Conservation (phyloP, 1,284 basidiomycete species). For the Testicularia cyperi region DNA sequence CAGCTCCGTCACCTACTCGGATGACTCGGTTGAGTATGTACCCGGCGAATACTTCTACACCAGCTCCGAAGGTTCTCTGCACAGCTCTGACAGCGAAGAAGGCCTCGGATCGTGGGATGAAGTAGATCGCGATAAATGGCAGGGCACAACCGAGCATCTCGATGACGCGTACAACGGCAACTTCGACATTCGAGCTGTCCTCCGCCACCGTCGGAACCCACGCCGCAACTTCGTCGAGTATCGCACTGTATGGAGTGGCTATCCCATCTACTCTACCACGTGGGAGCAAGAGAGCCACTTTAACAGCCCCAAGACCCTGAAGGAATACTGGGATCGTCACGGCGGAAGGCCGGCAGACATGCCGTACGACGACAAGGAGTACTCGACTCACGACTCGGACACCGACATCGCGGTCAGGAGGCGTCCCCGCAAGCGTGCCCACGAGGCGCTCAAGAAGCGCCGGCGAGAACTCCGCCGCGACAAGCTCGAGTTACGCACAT, state of each 20-base stretch:
- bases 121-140: conserved; percentile 23
- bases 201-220: conserved; percentile 26
- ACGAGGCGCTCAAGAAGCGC: conserved; percentile 23
- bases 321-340: conserved; percentile 27
- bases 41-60: conserved; percentile 15
- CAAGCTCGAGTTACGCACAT: conserved; percentile 10
- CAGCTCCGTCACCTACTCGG: conserved; percentile 10
- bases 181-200: conserved; percentile 16
- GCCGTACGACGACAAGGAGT: neutral
- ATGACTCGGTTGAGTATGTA: conserved; percentile 10
- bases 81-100: conserved; percentile 17
- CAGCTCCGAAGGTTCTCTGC: conserved; percentile 32
- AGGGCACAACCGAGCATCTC: conserved; percentile 14
- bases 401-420: conserved; percentile 19
- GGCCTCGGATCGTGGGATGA: conserved; percentile 21
- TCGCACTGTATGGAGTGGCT: conserved; percentile 23
- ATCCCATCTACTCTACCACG: conserved; percentile 23
- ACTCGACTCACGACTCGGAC: conserved; percentile 18
- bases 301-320: conserved; percentile 7
- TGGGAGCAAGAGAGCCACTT: conserved; percentile 30
- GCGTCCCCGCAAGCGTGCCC: conserved; percentile 20
- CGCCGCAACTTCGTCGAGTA: conserved; percentile 28
- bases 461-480: conserved; percentile 21
- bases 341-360: conserved; percentile 20
- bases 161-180: conserved; percentile 23